phyloP scores from a whole-genome alignment of 2,329 filamentous ascomycete genomes.

The Ceratocystis lukuohia region DNA sequence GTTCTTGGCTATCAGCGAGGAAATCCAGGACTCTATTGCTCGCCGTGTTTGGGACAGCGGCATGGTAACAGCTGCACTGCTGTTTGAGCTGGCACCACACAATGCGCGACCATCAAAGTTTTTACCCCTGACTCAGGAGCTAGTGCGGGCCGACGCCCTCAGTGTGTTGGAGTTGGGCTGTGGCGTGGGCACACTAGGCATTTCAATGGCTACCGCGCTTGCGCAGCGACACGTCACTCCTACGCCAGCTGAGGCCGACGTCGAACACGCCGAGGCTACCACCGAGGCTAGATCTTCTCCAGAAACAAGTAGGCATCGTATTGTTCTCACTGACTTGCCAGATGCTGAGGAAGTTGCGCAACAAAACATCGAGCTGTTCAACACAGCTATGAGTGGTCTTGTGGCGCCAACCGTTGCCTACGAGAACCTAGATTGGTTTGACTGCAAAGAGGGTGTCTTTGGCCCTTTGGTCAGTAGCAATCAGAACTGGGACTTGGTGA shows the following conservation, averaged over 20 bases:
- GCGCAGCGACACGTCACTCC: slow-evolving; percentile 20
- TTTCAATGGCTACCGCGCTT: slow-evolving; percentile 33
- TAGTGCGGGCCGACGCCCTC: slow-evolving; percentile 3
- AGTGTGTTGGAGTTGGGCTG: slow-evolving; percentile 41
- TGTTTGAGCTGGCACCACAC: slow-evolving; percentile 21
- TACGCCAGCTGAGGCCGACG: neutral
- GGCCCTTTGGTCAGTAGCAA: slow-evolving; percentile 28
- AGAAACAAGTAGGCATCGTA: slow-evolving; percentile 20
- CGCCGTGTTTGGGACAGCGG: slow-evolving; percentile 48
- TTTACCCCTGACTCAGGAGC: slow-evolving; percentile 7
- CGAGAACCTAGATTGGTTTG: slow-evolving; percentile 45
- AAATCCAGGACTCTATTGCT: slow-evolving; percentile 47
- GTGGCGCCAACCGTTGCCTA: slow-evolving; percentile 30
- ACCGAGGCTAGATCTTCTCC: neutral
- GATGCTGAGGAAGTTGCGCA: slow-evolving; percentile 39
- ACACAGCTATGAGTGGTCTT: slow-evolving; percentile 6
- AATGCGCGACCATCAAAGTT: neutral
- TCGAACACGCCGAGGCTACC: neutral
- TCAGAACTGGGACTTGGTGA: slow-evolving; percentile 38
- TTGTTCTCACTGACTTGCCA: slow-evolving; percentile 43
- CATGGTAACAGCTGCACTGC: slow-evolving; percentile 32
- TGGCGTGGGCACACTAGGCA: slow-evolving; percentile 43
- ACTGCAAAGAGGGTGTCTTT: slow-evolving; percentile 34
- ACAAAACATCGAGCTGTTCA: slow-evolving; percentile 33
- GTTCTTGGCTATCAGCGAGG: slow-evolving; percentile 34